Base-by-base conservation (phyloP, 192 early-diverging fungal species). In the Funneliformis mosseae region DNA sequence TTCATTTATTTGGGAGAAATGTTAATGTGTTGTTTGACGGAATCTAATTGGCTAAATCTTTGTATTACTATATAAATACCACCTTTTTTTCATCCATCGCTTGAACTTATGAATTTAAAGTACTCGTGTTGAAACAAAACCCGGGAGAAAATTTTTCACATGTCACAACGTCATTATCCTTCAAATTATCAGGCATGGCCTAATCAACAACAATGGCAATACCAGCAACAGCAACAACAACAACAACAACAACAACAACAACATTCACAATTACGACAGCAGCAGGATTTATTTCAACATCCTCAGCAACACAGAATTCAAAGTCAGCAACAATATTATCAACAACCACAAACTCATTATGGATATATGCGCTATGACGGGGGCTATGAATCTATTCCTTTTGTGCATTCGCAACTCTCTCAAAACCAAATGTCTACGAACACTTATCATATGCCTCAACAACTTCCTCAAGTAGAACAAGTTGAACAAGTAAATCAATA, bases 171-270 rank as follows among this genome's bases (percentile, higher is more conserved):
- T 27, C 60, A 39, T 59, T 76, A 50, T 21, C 38, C 50, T 38
- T 28, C 74, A 59, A 27, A 60, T 38, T 76, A 62, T 76, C 33
- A 60, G 41, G 28, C 12, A 60, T 76, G 50, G 74, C 48, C 60
- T 25, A 60, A 28, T n/a, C 59, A 61, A 50, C 46, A 48, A 41
- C 27, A 72, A 45, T 70, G 63, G 59, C 18, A 55, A 68, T 55
- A 68, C 21, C 62, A 64, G 18, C 42, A 73, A 72, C 23, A 71
- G 18, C 78, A 83, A 27, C 73, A 75, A 12, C 48, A 42, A 43
- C 23, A 45, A 76, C 66, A 66, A n/a, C 23, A 46, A 60, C 38
- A 72, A 14, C 16, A 48, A 74, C 69, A 43, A 21, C 14, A 33
- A 50, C 23, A 79, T 41, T n/a, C 38, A 39, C 18, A 6, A 3